Percentiles rank a stretch among this genome's conserved stretches.
phyloP scores from a whole-genome alignment of 352 stramenopile genomes.

The Pythium myriotylum region DNA sequence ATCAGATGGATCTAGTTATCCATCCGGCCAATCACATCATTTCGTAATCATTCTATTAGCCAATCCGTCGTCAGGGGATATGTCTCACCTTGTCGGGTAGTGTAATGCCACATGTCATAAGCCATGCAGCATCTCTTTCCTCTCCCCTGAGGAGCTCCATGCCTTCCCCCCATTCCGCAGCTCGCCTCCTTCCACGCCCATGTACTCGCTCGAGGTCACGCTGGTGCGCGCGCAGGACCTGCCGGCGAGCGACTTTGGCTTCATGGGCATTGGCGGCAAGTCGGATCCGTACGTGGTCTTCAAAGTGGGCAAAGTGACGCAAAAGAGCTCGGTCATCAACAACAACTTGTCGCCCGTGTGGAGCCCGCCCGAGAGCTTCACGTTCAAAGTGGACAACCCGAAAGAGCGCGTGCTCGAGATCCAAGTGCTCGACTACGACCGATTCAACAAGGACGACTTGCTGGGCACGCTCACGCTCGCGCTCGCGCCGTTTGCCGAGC shows the following conservation, averaged over 20 bases:
- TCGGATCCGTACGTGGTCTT: constrained; percentile 85
- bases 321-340: constrained; percentile 66
- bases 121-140: background rate
- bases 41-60: background rate
- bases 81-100: background rate
- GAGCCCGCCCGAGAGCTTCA: constrained; percentile 64
- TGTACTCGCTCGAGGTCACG: constrained; percentile 70
- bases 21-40: background rate
- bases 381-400: constrained; percentile 65
- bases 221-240: constrained; percentile 72
- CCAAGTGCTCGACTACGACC: constrained; percentile 74
- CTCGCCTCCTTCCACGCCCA: constrained; percentile 14
- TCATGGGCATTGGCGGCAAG: constrained; percentile 65
- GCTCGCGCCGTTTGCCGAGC: constrained; percentile 52
- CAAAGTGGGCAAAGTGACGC: constrained; percentile 61
- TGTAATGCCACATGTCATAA: background rate
- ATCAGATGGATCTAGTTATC: background rate
- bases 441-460: constrained; percentile 77
- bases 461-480: constrained; percentile 63
- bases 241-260: constrained; percentile 63
- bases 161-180: background rate
- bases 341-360: constrained; percentile 71
- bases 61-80: background rate
- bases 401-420: constrained; percentile 57
- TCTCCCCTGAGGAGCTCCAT: background rate